Base-by-base conservation (phyloP, 306 rosid species). In the Lotus japonicus region DNA sequence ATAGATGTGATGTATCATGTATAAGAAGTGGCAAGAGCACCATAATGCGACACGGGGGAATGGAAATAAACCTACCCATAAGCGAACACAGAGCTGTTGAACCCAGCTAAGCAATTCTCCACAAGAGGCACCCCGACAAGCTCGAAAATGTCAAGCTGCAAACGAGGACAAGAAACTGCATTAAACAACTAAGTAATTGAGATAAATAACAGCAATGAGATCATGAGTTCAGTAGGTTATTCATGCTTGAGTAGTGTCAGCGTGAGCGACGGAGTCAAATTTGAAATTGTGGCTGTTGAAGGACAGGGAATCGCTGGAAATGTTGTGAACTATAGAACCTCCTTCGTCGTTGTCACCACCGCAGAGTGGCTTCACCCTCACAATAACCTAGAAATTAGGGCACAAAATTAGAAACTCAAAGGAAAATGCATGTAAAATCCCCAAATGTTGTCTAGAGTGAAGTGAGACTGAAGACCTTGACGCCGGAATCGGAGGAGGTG, bases 51-150 rank as follows among this genome's bases (percentile, higher is more conserved):
- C 36, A 39, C 4, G n/a, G 17, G 19, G 65, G 26, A 51, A 39
- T 43, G 3, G 46, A n/a, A 65, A 36, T 65, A 66, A 72, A 92
- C 96, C 86, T 89, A 96, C 7, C 98, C 98, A 73, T 92, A 92
- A 7, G 95, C 95, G 50, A 92, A 92, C 10, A 92, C 88, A 1
- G 96, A 92, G 81, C 96, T 89, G 75, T 92, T 92, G 81, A 92
- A 87, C 54, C 98, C 96, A 2, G 95, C 90, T 85, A 92, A 64
- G 62, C 96, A 92, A 75, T 92, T 92, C 73, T 87, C 98, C 9
- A 92, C 92, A 36, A 92, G 86, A 44, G 98, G 95, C 60, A 70
- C 83, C 55, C 96, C 98, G n/a, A 89, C 83, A 68, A 84, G 90
- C 83, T 92, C 84, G 57, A 92, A 92, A 64, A 92, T 76, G 76